Base-by-base conservation (phyloP, 108 stramenopile genomes). In the Phaeodactylum tricornutum region DNA sequence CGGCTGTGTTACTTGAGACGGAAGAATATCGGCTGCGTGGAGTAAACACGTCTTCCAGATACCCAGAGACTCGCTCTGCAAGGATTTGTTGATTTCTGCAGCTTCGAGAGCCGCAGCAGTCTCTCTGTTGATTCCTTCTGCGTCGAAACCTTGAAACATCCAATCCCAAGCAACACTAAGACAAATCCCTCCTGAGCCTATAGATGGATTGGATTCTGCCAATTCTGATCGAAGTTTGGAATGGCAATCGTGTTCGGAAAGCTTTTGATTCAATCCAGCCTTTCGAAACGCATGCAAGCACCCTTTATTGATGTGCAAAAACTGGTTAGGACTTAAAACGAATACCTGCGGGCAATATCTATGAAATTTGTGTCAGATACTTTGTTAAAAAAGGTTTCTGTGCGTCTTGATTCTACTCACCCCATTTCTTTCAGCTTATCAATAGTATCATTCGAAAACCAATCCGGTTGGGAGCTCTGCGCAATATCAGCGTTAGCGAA, bases 111-210 rank as follows among this genome's bases (percentile, higher is more conserved):
- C 53, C 29, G 52, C 55, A 16, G 61, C 38, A 8, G 75, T 40
- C 43, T 84, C 82, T 40, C 55, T 47, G 45, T 72, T 77, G 50
- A 77, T 78, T 3, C 82, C 79, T 47, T 69, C 70, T 19, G 48
- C 44, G 9, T 73, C 67, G 0, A 68, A 48, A 30, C 82, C 82
- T 41, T 63, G 64, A 68, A 50, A 84, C 57, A 9, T 59, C 92
- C 92, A 93, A 62, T 93, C 92, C 88, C 88, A 93, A 21, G 92
- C 92, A 31, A 93, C 59, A 47, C 79, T 81, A 0, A 84, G 53
- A 36, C 92, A 93, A 38, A 81, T 25, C n/a, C 56, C 46, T 31
- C 79, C 77, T 30, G 39, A 32, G 29, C 34, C 38, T 29, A 47
- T 21, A 38, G 1, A 45, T 22, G 29, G 43, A 55, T 9, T 67